phyloP scores from a whole-genome alignment of 1,284 basidiomycete genomes.

The Tylopilus orsonianus region DNA sequence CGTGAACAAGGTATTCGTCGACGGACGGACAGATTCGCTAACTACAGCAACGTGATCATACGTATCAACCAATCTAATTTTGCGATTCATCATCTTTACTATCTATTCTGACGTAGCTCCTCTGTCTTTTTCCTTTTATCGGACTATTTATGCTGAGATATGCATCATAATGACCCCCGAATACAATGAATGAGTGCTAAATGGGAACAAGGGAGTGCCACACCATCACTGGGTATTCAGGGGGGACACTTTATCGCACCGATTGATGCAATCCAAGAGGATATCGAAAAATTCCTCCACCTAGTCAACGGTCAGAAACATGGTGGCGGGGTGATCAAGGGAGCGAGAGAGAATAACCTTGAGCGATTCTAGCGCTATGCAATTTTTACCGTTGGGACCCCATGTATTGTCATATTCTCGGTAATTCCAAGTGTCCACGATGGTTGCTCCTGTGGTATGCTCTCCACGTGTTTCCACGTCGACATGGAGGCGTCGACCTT shows the following conservation, averaged over 20 bases:
- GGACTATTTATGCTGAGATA: not conserved
- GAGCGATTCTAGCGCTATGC: conserved; percentile 62
- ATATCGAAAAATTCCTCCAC: conserved; percentile 63
- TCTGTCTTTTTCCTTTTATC: not conserved
- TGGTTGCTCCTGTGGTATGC: conserved; percentile 70
- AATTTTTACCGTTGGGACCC: conserved; percentile 71
- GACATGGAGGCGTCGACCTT: conserved; percentile 60
- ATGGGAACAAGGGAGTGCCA: not conserved
- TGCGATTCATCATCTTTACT: not conserved
- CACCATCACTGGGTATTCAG: conserved; percentile 38
- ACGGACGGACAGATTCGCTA: conserved; percentile 15
- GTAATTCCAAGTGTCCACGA: conserved; percentile 74
- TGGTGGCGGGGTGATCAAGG: not conserved
- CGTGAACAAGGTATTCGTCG: conserved; percentile 76
- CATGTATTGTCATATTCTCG: conserved; percentile 56
- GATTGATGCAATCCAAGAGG: conserved; percentile 57
- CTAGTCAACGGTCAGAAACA: conserved; percentile 37
- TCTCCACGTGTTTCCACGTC: conserved; percentile 71
- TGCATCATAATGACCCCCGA: not conserved
- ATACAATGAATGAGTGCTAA: too few relatives aligned
- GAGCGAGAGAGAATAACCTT: conserved; percentile 49
- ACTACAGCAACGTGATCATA: not conserved
- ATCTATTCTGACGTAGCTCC: not conserved
- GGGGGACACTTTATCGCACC: conserved; percentile 59
- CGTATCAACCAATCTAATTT: not conserved